A percentile compares a stretch with the other conserved stretches of the same genome.
These are phyloP conservation scores for Neurospora sublineolata DNA, from an alignment of 495 filamentous ascomycete species.

Conservation along the genomic window DNA sequence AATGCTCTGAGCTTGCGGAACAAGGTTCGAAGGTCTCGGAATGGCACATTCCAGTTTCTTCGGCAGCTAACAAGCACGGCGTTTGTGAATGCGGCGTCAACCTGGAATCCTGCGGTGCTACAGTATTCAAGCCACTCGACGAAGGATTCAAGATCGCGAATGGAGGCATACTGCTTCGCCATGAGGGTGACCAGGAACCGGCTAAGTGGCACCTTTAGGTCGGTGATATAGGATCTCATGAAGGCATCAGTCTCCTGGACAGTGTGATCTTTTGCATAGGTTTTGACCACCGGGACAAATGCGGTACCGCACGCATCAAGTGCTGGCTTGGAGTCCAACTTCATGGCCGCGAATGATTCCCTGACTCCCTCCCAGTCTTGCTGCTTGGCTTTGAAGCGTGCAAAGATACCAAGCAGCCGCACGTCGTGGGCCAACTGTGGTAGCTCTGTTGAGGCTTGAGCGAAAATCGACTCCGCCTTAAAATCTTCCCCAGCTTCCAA, in stretches of 20 bases:
- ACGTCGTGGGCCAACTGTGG: slow-evolving; percentile 16
- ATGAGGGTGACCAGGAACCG: slow-evolving; percentile 31
- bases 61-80: slow-evolving; percentile 28
- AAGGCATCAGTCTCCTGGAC: slow-evolving; percentile 32
- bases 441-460: slow-evolving; percentile 7
- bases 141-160: slow-evolving; percentile 28
- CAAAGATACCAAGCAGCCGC: slow-evolving; percentile 26
- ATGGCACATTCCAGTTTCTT: slow-evolving; percentile 26
- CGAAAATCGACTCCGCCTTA: slow-evolving; percentile 19
- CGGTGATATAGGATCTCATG: slow-evolving; percentile 22
- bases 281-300: slow-evolving; percentile 35
- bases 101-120: slow-evolving; percentile 15
- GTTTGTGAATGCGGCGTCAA: slow-evolving; percentile 30
- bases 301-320: slow-evolving; percentile 15
- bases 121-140: slow-evolving; percentile 30
- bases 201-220: slow-evolving; percentile 23
- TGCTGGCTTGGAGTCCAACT: background rate
- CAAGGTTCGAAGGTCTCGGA: slow-evolving; percentile 24
- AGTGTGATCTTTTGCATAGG: slow-evolving; percentile 29
- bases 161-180: slow-evolving; percentile 31
- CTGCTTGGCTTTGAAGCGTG: slow-evolving; percentile 24
- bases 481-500: slow-evolving; percentile 22
- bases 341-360: slow-evolving; percentile 24
- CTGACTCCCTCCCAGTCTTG: slow-evolving; percentile 37
- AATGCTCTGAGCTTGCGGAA: slow-evolving; percentile 21